Evolutionary conservation across 2,329 filamentous ascomycete species (phyloP), one percentile per base, ranked within the genome.

Genomic region (Capronia epimyces): DNA sequence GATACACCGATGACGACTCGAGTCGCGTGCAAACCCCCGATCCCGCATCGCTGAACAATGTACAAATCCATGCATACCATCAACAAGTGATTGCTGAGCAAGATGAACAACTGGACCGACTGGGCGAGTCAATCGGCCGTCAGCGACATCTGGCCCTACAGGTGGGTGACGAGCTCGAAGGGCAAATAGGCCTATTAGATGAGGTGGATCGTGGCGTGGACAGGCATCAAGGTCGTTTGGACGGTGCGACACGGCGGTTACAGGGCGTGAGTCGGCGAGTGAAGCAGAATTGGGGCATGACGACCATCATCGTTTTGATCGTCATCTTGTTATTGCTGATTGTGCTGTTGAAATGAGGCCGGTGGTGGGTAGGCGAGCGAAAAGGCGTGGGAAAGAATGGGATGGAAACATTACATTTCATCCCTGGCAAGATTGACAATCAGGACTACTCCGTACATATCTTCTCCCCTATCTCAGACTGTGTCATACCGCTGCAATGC

Each of bases 141-240:
- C 93, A 97, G 73, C 78, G 94, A 43, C 88, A 97, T 72, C 76
- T 98, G 55, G 90, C 86, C 65, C 94, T 96, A 73, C 88, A 93
- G 72, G 97, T 98, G 63, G 91, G 93, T 24, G 87, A 96, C 67
- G 93, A 98, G 75, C 77, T 98, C 29, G 93, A 97, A 62, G 85
- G 83, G 60, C 93, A 98, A 64, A 86, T 94, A 31, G 78, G 85
- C 61, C 76, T 98, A 75, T 75, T 98, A 24, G 91, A 96, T 66
- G 91, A 95, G 63, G 82, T 94, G 39, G 93, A 97, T 65, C 79
- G 79, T 39, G 79, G 84, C 16, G 86, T 90, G 6, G 89, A 95
- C 66, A 75, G 90, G 51, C 90, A 97, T 70, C 80, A 85, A 66
- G 75, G 75, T 21, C 82, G 87, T 43, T 74, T 98, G 45, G 81